Evolutionary conservation across 495 filamentous ascomycete species (phyloP), one percentile per base, ranked within the genome.

Genomic region (Aspergillus wentii): DNA sequence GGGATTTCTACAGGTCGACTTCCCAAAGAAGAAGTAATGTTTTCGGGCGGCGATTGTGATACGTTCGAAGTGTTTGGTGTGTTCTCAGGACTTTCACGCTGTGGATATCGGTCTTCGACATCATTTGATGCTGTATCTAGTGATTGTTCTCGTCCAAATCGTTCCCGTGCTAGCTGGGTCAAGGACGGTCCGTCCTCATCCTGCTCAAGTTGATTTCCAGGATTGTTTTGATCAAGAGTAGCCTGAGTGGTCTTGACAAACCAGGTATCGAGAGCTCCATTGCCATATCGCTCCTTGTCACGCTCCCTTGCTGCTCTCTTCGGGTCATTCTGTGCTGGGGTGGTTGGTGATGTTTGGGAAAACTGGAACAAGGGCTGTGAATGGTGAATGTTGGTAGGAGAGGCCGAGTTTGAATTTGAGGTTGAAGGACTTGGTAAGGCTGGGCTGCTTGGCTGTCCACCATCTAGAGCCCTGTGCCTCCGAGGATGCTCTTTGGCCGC

Each of bases 221-320:
- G 4, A 3, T 42, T 8, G 1, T 11, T 27, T 27, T 37, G 39
- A 1, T 35, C 10, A 10, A 54, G 31, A 1, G 52, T 38, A 0
- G 30, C 35, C 22, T 60, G 57, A 1, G 57, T 59, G 0, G 49
- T 55, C 3, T 44, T 61, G 6, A 46, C 41, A 27, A 70, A 67
- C 64, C 54, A 66, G 9, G 61, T 62, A 35, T 70, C 66, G 0
- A 70, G 48, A 15, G 63, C 49, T 13, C 61, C 66, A 29, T 64
- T 69, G 1, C 58, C 62, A 34, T 64, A 64, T 4, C 54, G 53
- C 17, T 63, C 60, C 31, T 46, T 38, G 26, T 61, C 58, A 5
- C 47, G 51, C 19, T 61, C 51, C 17, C 60, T 46, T 11, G 48
- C 48, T 1, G 42, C 46, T 5, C 40, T 53, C 11, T 31, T 41